These are phyloP conservation scores for Blumeria graminis DNA, from an alignment of 2,329 filamentous ascomycete genomes.

Conservation along the genomic window DNA sequence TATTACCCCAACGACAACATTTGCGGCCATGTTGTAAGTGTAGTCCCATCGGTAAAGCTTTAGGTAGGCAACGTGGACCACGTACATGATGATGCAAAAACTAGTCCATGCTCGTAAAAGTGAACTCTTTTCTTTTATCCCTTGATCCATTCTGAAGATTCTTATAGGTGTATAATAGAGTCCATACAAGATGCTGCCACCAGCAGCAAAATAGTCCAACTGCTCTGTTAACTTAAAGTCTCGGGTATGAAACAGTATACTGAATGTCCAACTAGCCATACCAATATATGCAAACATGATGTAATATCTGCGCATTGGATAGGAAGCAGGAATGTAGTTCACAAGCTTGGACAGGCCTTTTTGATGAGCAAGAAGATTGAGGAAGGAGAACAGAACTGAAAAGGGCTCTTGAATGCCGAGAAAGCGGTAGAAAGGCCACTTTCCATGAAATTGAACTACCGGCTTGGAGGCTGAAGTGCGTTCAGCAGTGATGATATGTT, in stretches of 20 bases:
- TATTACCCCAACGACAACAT: slow-evolving; percentile 56
- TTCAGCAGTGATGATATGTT: slow-evolving; percentile 62
- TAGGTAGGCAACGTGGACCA: slow-evolving; percentile 58
- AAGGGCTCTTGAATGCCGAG: slow-evolving; percentile 88
- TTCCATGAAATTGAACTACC: slow-evolving; percentile 85
- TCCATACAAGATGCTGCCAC: slow-evolving; percentile 73
- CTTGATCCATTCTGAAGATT: slow-evolving; percentile 56
- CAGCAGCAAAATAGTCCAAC: slow-evolving; percentile 87
- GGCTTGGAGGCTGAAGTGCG: slow-evolving; percentile 42
- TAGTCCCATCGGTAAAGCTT: slow-evolving; percentile 82
- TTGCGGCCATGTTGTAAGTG: slow-evolving; percentile 92
- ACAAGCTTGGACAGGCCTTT: slow-evolving; percentile 49
- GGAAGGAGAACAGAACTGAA: slow-evolving; percentile 73
- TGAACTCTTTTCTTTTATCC: slow-evolving; percentile 16
- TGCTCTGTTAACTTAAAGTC: slow-evolving; percentile 77
- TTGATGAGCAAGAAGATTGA: slow-evolving; percentile 75
- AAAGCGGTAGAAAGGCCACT: slow-evolving; percentile 89
- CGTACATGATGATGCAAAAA: slow-evolving; percentile 47
- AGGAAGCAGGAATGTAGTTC: slow-evolving; percentile 42
- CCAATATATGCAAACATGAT: slow-evolving; percentile 57
- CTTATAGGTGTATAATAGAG: slow-evolving; percentile 66
- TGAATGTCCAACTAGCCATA: slow-evolving; percentile 64
- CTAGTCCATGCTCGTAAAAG: slow-evolving; percentile 52
- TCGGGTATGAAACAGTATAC: slow-evolving; percentile 75
- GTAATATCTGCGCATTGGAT: slow-evolving; percentile 63